Base-by-base conservation (phyloP, 2,329 filamentous ascomycete species). In the Arthrobotrys entomopaga region DNA sequence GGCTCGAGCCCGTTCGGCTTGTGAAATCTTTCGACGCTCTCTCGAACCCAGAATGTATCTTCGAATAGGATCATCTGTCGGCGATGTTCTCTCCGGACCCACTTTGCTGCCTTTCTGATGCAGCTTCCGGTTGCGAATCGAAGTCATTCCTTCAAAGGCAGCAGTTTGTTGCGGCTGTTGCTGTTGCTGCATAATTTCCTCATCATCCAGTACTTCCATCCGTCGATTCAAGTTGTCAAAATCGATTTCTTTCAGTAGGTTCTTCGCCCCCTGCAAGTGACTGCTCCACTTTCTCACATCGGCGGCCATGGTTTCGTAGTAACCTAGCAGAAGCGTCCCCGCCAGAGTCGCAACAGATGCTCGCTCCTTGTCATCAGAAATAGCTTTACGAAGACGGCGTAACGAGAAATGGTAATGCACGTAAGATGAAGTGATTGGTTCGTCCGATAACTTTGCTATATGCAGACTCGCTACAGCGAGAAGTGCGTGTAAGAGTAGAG, bases 231-330 rank as follows among this genome's bases (percentile, higher is more conserved):
- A 90, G 1, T 87, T 85, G 8, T 86, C 85, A 74, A 93, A 91
- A 57, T 95, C 90, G 48, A 96, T 90, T 80, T 98, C 93, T 60
- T 87, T 87, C 24, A 98, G 85, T 29, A 98, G 85, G 76, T 93
- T 90, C 46, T 90, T 89, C 8, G 92, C 91, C 11, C 95, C 95
- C 54, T 91, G 88, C 42, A 98, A 84, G 82, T 98, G 95, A 75
- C 91, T 94, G 79, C 91, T 95, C 95, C 95, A 99, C 81, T 97
- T 97, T 65, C 90, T 89, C 79, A 98, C 94, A 77, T 99, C 94
- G 20, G 93, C 94, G 40, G 90, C 91, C 89, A 94, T 95, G 16
- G 97, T 91, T 81, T 98, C 95, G 79, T 96, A 98, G 80, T 93
- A 98, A 0, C 89, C 92, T 6, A 99, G 85, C 6, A 98, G 83